Percentiles rank a stretch among this genome's conserved stretches.
Evolutionary conservation across 257 asterid species (phyloP).

Genomic region (Solanum clarkiae): DNA sequence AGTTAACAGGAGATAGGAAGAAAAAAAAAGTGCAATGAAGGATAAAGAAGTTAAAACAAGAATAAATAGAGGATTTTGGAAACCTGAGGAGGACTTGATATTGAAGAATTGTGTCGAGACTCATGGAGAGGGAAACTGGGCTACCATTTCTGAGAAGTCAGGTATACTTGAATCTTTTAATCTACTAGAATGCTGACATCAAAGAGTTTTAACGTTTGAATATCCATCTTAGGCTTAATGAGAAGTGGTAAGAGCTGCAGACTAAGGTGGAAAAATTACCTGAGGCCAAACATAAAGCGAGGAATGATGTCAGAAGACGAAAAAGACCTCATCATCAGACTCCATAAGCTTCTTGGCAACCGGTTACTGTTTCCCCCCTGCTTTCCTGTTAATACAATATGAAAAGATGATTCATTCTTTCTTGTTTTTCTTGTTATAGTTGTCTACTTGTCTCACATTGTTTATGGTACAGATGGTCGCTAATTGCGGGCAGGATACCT

Average conservation of each 20-base stretch:
- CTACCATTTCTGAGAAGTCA: slow-evolving; percentile 33
- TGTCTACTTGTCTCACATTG: background rate
- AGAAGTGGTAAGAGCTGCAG: slow-evolving; percentile 48
- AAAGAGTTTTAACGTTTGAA: background rate
- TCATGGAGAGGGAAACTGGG: slow-evolving; percentile 58
- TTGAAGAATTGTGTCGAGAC: slow-evolving; percentile 41
- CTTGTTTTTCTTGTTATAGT: background rate
- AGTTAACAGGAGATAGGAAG: background rate
- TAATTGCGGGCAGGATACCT: slow-evolving; percentile 51
- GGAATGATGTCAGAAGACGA: slow-evolving; percentile 50
- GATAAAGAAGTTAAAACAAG: slow-evolving; percentile 18
- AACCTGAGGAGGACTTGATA: slow-evolving; percentile 48
- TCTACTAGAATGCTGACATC: background rate
- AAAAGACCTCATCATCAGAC: slow-evolving; percentile 48
- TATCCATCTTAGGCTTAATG: slow-evolving; percentile 24
- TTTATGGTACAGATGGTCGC: slow-evolving; percentile 27
- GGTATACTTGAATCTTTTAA: slow-evolving; percentile 6
- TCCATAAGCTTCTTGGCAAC: slow-evolving; percentile 60
- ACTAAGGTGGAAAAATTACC: slow-evolving; percentile 55
- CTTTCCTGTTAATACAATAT: background rate
- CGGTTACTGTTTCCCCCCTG: slow-evolving; percentile 12
- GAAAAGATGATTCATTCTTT: background rate
- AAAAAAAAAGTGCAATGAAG: slow-evolving; percentile 10
- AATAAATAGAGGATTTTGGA: slow-evolving; percentile 53
- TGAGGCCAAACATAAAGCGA: slow-evolving; percentile 49